Percentiles rank a stretch among this genome's conserved stretches.
phyloP scores from a whole-genome alignment of 1,139 yeast species.

The Saccharomyces uvarum region DNA sequence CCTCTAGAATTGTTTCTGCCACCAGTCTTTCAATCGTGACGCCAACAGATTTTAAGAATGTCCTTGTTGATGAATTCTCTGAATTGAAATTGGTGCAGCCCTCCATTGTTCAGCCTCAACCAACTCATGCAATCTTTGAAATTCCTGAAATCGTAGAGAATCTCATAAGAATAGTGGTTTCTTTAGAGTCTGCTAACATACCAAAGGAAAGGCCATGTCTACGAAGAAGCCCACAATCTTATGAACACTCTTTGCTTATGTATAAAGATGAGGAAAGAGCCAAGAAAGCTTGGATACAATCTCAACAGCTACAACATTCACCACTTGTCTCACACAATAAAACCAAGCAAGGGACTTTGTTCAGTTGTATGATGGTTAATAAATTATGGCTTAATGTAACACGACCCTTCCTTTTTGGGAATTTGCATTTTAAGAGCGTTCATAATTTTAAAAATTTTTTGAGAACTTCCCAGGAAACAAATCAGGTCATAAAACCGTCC shows the following conservation, averaged over 20 bases:
- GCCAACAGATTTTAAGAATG: neutral
- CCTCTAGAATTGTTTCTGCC: neutral
- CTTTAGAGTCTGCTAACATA: constrained; percentile 27
- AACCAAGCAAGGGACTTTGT: constrained; percentile 33
- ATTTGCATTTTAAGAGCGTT: constrained; percentile 48
- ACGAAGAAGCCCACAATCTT: constrained; percentile 61
- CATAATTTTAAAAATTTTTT: constrained; percentile 42
- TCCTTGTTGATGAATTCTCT: constrained; percentile 7
- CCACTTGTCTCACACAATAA: constrained; percentile 2
- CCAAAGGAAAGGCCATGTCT: constrained; percentile 44
- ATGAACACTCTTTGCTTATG: constrained; percentile 50
- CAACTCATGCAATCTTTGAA: constrained; percentile 46
- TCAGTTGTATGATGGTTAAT: constrained; percentile 61
- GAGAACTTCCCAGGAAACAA: constrained; percentile 2
- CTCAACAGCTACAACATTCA: constrained; percentile 8
- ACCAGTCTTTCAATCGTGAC: neutral
- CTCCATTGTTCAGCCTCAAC: neutral
- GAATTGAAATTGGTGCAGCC: constrained; percentile 8
- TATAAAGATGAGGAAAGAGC: constrained; percentile 52
- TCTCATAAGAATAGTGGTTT: constrained; percentile 55
- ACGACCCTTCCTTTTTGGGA: constrained; percentile 45
- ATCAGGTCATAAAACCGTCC: constrained; percentile 30
- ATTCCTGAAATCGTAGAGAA: constrained; percentile 69
- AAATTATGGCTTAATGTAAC: constrained; percentile 56
- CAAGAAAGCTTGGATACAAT: constrained; percentile 40